A percentile compares a stretch with the other conserved stretches of the same genome.
Conservation (phyloP, 345 rosid genomes). For the Euphorbia peplus region DNA sequence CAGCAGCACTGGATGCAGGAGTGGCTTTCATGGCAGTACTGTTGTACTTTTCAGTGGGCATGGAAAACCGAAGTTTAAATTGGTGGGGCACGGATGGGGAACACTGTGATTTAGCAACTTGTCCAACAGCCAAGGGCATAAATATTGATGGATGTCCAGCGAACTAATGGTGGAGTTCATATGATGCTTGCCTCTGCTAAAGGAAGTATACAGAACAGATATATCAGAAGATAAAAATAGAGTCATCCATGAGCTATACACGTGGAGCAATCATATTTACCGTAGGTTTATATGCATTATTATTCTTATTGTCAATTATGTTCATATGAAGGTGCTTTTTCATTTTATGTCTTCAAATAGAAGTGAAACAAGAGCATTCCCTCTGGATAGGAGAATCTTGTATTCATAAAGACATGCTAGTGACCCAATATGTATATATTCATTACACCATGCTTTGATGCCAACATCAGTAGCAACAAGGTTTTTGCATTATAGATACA, state of each 20-base stretch:
- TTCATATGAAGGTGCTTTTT: not conserved
- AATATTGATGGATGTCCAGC: slow-evolving; percentile 58
- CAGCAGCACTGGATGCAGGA: slow-evolving; percentile 84
- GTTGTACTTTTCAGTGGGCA: slow-evolving; percentile 59
- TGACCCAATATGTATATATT: not conserved
- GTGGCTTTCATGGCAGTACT: slow-evolving; percentile 83
- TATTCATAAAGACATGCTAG: not conserved
- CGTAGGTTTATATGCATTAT: not conserved
- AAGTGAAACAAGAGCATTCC: not conserved
- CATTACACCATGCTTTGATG: not conserved
- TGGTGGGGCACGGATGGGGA: slow-evolving; percentile 90
- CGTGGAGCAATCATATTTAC: not conserved
- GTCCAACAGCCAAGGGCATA: slow-evolving; percentile 78
- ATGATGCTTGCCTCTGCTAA: not conserved
- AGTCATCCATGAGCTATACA: not conserved
- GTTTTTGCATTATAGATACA: not conserved
- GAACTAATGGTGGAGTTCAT: slow-evolving; percentile 20
- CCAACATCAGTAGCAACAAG: not conserved
- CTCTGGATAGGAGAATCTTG: not conserved
- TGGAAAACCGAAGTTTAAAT: slow-evolving; percentile 45
- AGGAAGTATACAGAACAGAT: slow-evolving; percentile 13
- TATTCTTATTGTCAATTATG: not conserved
- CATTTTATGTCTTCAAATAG: not conserved
- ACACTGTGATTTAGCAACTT: slow-evolving; percentile 68
- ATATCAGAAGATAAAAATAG: not conserved